Base-by-base conservation (phyloP, 2,329 filamentous ascomycete genomes). In the Calonectria henricotiae region DNA sequence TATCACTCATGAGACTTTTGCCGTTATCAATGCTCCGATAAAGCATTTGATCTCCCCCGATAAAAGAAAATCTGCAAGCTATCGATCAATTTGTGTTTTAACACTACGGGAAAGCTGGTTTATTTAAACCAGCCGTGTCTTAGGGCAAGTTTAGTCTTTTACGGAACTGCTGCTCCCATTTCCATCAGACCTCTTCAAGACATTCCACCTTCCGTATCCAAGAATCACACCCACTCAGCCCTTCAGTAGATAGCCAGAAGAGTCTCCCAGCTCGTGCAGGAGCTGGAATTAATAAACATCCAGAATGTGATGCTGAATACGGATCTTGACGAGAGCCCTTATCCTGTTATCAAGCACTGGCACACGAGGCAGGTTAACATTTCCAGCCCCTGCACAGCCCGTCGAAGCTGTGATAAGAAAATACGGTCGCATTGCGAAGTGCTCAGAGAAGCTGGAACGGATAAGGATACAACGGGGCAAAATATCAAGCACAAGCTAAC, bases 11-110 rank as follows among this genome's bases (percentile, higher is more conserved):
- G n/a, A 30, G 30, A 32, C 3, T 35, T 25, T 25, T 9, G 54
- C 23, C 32, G 25, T 60, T 46, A 39, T 61, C 43, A 67, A 43
- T 32, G 15, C 30, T 35, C 32, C 25, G 46, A 51, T 12, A 43
- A 23, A 32, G 25, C 15, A 41, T 25, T 41, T 25, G 5, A 13
- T 43, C 20, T 37, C 23, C 39, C 55, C 55, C 25, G 51, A 30
- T 13, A 12, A 30, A 7, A 30, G 7, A 30, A 54, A 20, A 37
- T 46, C n/a, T 11, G 11, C n/a, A 35, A 20, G 13, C 49, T 13
- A 20, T 37, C 49, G 13, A 20, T 37, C 30, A 13, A 54, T 54
- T 54, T 30, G 32, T 55, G 6, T 20, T 39, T n/a, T n/a, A 23
- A 23, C 9, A 20, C n/a, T 12, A 5, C 12, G 51, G 32, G 5